These are phyloP conservation scores for Phyllosticta citrichinensis DNA, from an alignment of 2,329 filamentous ascomycete genomes.

Conservation along the genomic window DNA sequence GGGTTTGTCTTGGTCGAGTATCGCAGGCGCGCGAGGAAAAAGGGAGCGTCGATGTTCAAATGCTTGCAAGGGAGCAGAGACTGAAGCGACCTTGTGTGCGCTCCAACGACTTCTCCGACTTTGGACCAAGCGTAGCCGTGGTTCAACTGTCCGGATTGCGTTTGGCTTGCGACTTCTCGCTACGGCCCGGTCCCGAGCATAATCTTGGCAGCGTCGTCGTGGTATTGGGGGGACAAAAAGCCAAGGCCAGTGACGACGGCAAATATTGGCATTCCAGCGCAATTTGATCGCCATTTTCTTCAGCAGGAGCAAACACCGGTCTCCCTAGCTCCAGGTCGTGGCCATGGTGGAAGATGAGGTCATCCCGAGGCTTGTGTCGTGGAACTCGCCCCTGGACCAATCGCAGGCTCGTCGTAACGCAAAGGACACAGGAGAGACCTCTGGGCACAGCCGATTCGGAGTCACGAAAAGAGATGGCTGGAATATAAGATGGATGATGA, in stretches of 20 bases:
- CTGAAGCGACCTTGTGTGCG: background rate
- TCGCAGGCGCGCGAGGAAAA: background rate
- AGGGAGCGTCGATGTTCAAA: background rate
- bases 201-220: background rate
- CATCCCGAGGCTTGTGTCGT: background rate
- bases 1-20: background rate
- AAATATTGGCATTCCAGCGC: background rate
- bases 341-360: background rate
- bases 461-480: background rate
- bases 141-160: background rate
- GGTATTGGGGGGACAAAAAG: background rate
- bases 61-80: background rate
- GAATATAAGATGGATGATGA: background rate
- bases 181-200: background rate
- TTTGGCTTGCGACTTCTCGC: background rate
- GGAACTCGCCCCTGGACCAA: background rate
- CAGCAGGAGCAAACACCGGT: background rate
- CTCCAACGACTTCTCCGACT: background rate
- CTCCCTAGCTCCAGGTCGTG: background rate
- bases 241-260: background rate
- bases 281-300: background rate
- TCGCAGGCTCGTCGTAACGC: background rate
- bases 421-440: background rate
- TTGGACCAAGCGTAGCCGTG: background rate
- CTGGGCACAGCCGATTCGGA: background rate